These are phyloP conservation scores for Sphaerobolus stellatus DNA, from an alignment of 1,284 basidiomycete species.

Conservation along the genomic window DNA sequence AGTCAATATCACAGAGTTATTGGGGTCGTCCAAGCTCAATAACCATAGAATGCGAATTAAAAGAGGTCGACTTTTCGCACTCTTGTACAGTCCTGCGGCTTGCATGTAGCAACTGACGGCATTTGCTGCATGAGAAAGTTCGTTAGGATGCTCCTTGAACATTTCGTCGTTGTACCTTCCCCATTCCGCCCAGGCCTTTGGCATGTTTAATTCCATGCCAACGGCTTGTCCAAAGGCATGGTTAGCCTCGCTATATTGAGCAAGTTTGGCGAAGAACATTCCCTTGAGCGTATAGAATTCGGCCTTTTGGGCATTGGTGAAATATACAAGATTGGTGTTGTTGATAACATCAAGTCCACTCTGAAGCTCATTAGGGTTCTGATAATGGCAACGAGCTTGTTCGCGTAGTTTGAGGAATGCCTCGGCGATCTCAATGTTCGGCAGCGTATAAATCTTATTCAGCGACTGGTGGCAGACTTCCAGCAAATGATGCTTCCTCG, in stretches of 20 bases:
- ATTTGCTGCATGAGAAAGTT: slow-evolving; percentile 79
- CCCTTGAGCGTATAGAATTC: slow-evolving; percentile 99
- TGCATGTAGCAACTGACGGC: slow-evolving; percentile 98
- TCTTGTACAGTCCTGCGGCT: slow-evolving; percentile 96
- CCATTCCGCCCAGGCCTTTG: slow-evolving; percentile 99
- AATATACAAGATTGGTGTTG: slow-evolving; percentile 99
- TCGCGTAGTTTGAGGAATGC: slow-evolving; percentile 99
- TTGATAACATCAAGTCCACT: slow-evolving; percentile 98
- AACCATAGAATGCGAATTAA: slow-evolving; percentile 95
- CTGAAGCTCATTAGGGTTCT: slow-evolving; percentile 90
- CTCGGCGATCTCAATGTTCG: slow-evolving; percentile 99
- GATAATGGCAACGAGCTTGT: slow-evolving; percentile 99
- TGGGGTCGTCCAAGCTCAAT: slow-evolving; percentile 88
- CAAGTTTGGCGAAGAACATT: slow-evolving; percentile 94
- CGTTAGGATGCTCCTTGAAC: slow-evolving; percentile 81
- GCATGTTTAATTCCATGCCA: slow-evolving; percentile 91
- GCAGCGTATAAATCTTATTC: slow-evolving; percentile 97
- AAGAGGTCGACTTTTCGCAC: slow-evolving; percentile 88
- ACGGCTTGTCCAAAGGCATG: slow-evolving; percentile 93
- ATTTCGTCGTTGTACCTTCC: slow-evolving; percentile 92
- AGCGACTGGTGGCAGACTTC: slow-evolving; percentile 95
- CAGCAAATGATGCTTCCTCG: slow-evolving; percentile 93
- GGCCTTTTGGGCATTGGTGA: slow-evolving; percentile 91
- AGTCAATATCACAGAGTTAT: slow-evolving; percentile 68
- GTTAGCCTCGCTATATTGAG: slow-evolving; percentile 89